These are phyloP conservation scores for Pichia nanzhaoensis DNA, from an alignment of 805 yeast genomes.

Conservation along the genomic window DNA sequence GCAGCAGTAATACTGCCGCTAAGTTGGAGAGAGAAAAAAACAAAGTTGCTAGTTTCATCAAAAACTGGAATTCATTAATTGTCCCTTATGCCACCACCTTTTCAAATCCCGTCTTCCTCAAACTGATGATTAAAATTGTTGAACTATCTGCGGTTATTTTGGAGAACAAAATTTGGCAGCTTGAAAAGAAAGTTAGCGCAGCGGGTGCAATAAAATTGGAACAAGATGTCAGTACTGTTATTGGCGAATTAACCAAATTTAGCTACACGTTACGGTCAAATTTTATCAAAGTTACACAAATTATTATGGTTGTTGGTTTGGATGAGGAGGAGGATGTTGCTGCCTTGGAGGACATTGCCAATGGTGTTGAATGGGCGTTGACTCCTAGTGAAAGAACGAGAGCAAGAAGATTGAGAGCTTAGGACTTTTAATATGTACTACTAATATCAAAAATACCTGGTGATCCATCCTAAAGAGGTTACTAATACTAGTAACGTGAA, in stretches of 20 bases:
- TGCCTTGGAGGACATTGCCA: conserved; percentile 22
- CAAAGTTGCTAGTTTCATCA: conserved; percentile 38
- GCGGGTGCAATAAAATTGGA: conserved; percentile 80
- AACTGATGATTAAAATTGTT: conserved; percentile 45
- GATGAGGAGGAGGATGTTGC: conserved; percentile 53
- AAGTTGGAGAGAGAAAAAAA: background rate
- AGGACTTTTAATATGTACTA: no score
- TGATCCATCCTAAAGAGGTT: no score
- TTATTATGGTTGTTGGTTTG: conserved; percentile 73
- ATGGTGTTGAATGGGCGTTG: conserved; percentile 54
- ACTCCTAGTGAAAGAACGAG: conserved; percentile 67
- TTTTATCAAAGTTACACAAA: conserved; percentile 76
- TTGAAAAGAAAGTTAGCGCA: conserved; percentile 67
- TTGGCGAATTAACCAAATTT: conserved; percentile 65
- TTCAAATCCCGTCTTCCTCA: conserved; percentile 38
- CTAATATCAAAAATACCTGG: no score
- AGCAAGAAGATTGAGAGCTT: conserved; percentile 36
- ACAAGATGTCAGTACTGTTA: conserved; percentile 67
- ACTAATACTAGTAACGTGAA: no score
- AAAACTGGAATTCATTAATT: conserved; percentile 58
- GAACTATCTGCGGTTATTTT: conserved; percentile 47
- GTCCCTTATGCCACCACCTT: conserved; percentile 47
- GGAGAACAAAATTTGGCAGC: conserved; percentile 61
- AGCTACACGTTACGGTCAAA: conserved; percentile 70
- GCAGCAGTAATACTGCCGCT: background rate